phyloP scores from a whole-genome alignment of 805 yeast genomes.

The Saccharomycopsis sp. region DNA sequence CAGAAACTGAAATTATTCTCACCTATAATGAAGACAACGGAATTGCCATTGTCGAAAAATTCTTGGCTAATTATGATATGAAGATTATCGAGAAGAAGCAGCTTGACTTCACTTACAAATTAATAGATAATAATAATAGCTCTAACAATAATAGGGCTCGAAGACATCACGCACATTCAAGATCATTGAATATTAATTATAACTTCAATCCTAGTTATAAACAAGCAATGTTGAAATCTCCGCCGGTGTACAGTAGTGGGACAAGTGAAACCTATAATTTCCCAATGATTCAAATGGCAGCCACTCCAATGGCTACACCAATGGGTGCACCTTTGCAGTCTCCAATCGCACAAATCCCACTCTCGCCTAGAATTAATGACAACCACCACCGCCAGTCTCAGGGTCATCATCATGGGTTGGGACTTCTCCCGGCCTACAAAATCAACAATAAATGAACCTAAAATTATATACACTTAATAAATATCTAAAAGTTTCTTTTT shows the following conservation, averaged over 20 bases:
- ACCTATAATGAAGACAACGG: conserved; percentile 8
- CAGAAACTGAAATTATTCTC: conserved; percentile 9
- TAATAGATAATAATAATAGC: conserved; percentile 13
- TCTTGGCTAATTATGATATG: conserved; percentile 11
- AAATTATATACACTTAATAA: background rate
- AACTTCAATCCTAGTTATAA: background rate
- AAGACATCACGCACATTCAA: conserved; percentile 2
- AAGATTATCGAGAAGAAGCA: conserved; percentile 5
- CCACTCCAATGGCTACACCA: background rate
- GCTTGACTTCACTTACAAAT: conserved; percentile 13
- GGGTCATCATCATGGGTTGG: background rate
- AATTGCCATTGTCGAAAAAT: conserved; percentile 3
- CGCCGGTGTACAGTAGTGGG: background rate
- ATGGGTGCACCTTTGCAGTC: background rate
- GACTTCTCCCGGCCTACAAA: background rate
- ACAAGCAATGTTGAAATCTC: background rate
- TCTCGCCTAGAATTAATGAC: background rate
- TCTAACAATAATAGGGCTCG: background rate
- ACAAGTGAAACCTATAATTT: background rate
- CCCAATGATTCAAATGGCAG: too few species aligned
- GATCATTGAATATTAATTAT: background rate
- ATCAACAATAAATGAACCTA: too few species aligned
- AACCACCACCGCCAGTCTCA: background rate
- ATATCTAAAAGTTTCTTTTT: background rate
- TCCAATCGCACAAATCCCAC: background rate